Percentiles rank a stretch among this genome's conserved stretches.
These are phyloP conservation scores for Talaromyces liani DNA, from an alignment of 495 filamentous ascomycete genomes.

Conservation along the genomic window DNA sequence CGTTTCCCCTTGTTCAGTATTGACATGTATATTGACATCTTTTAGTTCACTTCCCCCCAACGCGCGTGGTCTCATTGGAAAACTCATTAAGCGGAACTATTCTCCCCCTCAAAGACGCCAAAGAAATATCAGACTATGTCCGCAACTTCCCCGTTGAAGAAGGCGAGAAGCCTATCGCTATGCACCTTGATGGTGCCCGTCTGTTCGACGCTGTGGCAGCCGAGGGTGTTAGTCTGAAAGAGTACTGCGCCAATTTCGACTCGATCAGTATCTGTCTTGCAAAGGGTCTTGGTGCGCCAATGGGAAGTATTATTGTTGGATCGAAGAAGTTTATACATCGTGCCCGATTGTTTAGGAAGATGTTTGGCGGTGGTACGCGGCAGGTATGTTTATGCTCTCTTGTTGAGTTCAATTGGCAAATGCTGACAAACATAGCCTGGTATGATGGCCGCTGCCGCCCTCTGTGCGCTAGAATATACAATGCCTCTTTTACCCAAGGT, in stretches of 20 bases:
- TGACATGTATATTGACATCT: not conserved
- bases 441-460: slow-evolving; percentile 24
- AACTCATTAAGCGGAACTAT: slow-evolving; percentile 67
- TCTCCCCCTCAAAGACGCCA: slow-evolving; percentile 56
- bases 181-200: slow-evolving; percentile 70
- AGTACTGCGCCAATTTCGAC: slow-evolving; percentile 60
- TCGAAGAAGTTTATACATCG: slow-evolving; percentile 47
- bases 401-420: not conserved
- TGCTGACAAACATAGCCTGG: slow-evolving; percentile 16
- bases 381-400: slow-evolving; percentile 32
- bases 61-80: slow-evolving; percentile 61
- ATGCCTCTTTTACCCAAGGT: slow-evolving; percentile 11
- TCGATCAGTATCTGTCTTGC: slow-evolving; percentile 64
- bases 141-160: slow-evolving; percentile 30
- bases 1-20: not conserved
- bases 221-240: slow-evolving; percentile 44
- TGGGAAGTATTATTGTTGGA: slow-evolving; percentile 63
- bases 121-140: slow-evolving; percentile 53
- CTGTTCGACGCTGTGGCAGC: slow-evolving; percentile 58
- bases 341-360: slow-evolving; percentile 60
- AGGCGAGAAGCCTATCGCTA: slow-evolving; percentile 30
- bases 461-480: slow-evolving; percentile 30
- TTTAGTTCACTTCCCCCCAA: slow-evolving; percentile 54
- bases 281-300: slow-evolving; percentile 72
- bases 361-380: slow-evolving; percentile 63